These are phyloP conservation scores for cucumber (Cucumis sativus) DNA, from an alignment of 306 rosid species.

Conservation along the genomic window Cucumber_9930_V3 NC_026657.2:4199501-4200000, in stretches of 20 bases:
- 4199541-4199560: slow-evolving; percentile 37
- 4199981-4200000: too few relatives aligned
- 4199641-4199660: neutral
- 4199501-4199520: slow-evolving; percentile 20
- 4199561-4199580: slow-evolving; percentile 28
- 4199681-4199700: neutral
- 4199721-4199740: neutral
- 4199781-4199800: neutral
- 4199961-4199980: too few relatives aligned
- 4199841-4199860: neutral
- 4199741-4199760: neutral
- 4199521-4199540: slow-evolving; percentile 27
- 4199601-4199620: neutral
- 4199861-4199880: neutral
- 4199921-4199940: neutral
- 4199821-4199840: neutral
- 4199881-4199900: neutral
- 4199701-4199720: neutral
- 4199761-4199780: neutral
- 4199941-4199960: neutral
- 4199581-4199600: neutral
- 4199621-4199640: neutral
- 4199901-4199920: neutral
- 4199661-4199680: neutral
- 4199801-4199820: neutral